A percentile compares a stretch with the other conserved stretches of the same genome.
Evolutionary conservation across 208 protist genomes (phyloP).

Genomic region (Trypanosoma cruzi): DNA sequence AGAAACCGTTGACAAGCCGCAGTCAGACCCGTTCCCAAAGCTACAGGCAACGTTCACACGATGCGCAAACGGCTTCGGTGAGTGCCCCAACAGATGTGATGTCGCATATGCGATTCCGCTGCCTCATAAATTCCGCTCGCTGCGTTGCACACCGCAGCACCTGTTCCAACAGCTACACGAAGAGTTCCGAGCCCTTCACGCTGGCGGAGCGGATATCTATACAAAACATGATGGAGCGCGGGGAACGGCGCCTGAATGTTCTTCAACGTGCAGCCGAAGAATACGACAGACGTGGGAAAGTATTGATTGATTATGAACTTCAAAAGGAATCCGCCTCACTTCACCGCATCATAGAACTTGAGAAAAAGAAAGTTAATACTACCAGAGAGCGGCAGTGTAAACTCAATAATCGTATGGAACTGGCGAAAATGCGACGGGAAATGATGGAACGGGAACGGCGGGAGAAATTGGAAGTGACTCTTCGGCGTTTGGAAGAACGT

Average conservation of each 20-base stretch:
- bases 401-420: constrained; percentile 23
- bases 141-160: constrained; percentile 36
- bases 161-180: constrained; percentile 3
- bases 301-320: constrained; percentile 44
- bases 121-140: constrained; percentile 50
- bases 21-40: constrained; percentile 12
- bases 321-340: constrained; percentile 42
- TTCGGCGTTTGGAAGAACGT: constrained; percentile 13
- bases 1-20: constrained; percentile 11
- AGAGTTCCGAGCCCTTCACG: constrained; percentile 28
- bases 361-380: constrained; percentile 17
- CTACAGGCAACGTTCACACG: constrained; percentile 25
- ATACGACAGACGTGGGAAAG: constrained; percentile 24
- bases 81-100: no score
- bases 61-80: no score
- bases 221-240: constrained; percentile 62
- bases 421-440: constrained; percentile 27
- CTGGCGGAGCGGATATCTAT: constrained; percentile 48
- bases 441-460: constrained; percentile 26
- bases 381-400: constrained; percentile 35
- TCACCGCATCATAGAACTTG: constrained; percentile 16
- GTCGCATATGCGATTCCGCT: constrained; percentile 34
- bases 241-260: constrained; percentile 45
- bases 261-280: constrained; percentile 38
- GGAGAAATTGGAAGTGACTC: constrained; percentile 22